Evolutionary conservation across 257 asterid genomes (phyloP).

Genomic region (Osmanthus fragrans): DNA sequence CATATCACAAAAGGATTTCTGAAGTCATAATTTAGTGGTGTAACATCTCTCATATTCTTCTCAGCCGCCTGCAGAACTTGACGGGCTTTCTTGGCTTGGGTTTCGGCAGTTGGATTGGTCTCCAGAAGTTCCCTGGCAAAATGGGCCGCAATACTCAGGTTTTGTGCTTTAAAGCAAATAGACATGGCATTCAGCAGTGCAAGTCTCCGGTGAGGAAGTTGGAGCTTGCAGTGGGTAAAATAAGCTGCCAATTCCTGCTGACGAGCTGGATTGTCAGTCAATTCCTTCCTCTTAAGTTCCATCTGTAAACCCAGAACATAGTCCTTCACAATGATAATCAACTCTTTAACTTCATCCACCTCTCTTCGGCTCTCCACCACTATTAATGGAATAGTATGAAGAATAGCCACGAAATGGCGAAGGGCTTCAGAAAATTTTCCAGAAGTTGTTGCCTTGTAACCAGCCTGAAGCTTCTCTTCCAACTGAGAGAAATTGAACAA

Average conservation of each 20-base stretch:
- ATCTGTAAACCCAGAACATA: conserved; percentile 72
- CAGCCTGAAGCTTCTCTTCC: conserved; percentile 77
- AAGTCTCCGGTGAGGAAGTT: conserved; percentile 73
- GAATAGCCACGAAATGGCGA: conserved; percentile 51
- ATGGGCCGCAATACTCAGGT: conserved; percentile 69
- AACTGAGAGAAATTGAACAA: conserved; percentile 63
- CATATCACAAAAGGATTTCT: conserved; percentile 87
- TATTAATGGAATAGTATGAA: conserved; percentile 71
- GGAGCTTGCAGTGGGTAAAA: conserved; percentile 82
- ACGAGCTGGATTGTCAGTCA: conserved; percentile 64
- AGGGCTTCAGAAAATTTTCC: conserved; percentile 85
- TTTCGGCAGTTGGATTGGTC: conserved; percentile 66
- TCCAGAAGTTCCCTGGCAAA: conserved; percentile 80
- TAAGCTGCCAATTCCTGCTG: conserved; percentile 94
- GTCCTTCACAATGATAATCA: conserved; percentile 63
- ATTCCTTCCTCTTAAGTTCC: conserved; percentile 83
- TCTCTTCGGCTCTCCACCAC: conserved; percentile 80
- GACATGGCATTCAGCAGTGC: conserved; percentile 68
- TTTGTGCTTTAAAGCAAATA: conserved; percentile 59
- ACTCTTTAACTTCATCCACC: conserved; percentile 85
- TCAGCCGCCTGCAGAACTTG: conserved; percentile 76
- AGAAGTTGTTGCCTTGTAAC: conserved; percentile 70
- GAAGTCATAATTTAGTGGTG: conserved; percentile 73
- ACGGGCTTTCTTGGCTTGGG: conserved; percentile 61
- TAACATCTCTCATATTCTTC: conserved; percentile 65